These are phyloP conservation scores for Pulveroboletus sp. DNA, from an alignment of 768 basidiomycete genomes.

Conservation along the genomic window DNA sequence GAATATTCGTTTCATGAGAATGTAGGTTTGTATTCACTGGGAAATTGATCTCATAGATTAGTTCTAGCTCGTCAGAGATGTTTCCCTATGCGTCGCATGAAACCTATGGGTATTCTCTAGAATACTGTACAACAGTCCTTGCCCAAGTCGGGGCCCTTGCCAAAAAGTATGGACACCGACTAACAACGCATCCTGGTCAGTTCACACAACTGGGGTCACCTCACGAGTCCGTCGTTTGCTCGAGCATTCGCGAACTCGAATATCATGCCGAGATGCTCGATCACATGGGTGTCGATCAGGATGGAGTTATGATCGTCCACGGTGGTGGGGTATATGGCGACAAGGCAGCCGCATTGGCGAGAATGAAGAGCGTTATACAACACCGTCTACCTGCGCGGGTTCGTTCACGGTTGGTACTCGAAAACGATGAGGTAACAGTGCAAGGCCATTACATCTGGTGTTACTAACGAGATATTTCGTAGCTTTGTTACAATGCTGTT, in stretches of 20 bases:
- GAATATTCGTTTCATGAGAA: constrained; percentile 80
- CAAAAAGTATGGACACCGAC: constrained; percentile 63
- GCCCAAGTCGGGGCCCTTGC: constrained; percentile 61
- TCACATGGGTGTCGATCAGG: constrained; percentile 73
- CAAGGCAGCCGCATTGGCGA: constrained; percentile 61
- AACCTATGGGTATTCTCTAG: constrained; percentile 74
- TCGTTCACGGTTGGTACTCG: constrained; percentile 74
- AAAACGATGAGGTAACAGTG: constrained; percentile 78
- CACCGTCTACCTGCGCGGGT: constrained; percentile 56
- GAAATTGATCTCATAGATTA: not conserved
- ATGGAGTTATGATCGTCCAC: constrained; percentile 87
- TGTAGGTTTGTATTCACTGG: constrained; percentile 29
- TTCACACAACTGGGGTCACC: constrained; percentile 82
- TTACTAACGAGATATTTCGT: not conserved
- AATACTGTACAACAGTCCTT: constrained; percentile 58
- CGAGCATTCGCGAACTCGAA: constrained; percentile 72
- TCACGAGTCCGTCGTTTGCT: constrained; percentile 63
- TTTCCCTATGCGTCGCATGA: constrained; percentile 89
- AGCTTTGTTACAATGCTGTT: constrained; percentile 83
- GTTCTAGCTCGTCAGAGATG: constrained; percentile 71
- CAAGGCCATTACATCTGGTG: not conserved
- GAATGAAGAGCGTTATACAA: constrained; percentile 68
- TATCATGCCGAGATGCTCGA: constrained; percentile 91
- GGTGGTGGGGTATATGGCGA: constrained; percentile 83
- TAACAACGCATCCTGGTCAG: constrained; percentile 89